These are phyloP conservation scores for Crithidia fasciculata DNA, from an alignment of 208 protist genomes.

Conservation along the genomic window DNA sequence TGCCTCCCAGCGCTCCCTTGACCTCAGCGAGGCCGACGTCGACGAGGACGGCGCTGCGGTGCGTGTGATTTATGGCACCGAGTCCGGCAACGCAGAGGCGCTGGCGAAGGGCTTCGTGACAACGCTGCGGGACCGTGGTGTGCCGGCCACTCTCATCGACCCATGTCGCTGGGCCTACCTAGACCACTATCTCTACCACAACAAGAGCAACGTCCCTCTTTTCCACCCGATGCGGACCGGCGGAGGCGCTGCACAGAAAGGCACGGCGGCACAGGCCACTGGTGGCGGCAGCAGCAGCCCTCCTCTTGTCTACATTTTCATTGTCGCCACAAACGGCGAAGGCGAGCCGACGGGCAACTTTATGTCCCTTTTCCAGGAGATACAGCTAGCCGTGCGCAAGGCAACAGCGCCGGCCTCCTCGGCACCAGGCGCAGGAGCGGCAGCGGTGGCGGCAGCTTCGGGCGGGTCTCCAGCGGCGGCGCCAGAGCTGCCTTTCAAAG, in stretches of 20 bases:
- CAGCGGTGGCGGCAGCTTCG: neutral
- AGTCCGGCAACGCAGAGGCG: conserved; percentile 71
- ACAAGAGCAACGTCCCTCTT: conserved; percentile 23
- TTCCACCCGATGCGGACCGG: conserved; percentile 16
- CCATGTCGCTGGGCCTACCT: conserved; percentile 61
- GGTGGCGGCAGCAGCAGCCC: neutral
- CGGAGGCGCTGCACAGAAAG: no score
- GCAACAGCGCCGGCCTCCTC: neutral
- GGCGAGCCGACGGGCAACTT: conserved; percentile 76
- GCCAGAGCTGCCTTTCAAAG: conserved; percentile 40
- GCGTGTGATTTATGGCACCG: conserved; percentile 73
- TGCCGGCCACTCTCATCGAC: conserved; percentile 59
- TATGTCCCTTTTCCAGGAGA: conserved; percentile 54
- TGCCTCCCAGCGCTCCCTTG: conserved; percentile 8
- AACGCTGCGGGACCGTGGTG: conserved; percentile 57
- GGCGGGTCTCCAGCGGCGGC: neutral
- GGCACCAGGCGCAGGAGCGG: neutral
- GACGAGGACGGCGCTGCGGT: conserved; percentile 19
- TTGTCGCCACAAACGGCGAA: conserved; percentile 73
- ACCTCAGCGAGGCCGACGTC: neutral
- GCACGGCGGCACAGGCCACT: no score
- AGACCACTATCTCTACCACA: conserved; percentile 36
- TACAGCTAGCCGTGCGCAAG: conserved; percentile 36
- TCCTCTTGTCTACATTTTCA: conserved; percentile 57
- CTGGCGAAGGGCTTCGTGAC: conserved; percentile 64